Conservation (phyloP, 2,329 filamentous ascomycete genomes). For the Stromatinia cepivora region DNA sequence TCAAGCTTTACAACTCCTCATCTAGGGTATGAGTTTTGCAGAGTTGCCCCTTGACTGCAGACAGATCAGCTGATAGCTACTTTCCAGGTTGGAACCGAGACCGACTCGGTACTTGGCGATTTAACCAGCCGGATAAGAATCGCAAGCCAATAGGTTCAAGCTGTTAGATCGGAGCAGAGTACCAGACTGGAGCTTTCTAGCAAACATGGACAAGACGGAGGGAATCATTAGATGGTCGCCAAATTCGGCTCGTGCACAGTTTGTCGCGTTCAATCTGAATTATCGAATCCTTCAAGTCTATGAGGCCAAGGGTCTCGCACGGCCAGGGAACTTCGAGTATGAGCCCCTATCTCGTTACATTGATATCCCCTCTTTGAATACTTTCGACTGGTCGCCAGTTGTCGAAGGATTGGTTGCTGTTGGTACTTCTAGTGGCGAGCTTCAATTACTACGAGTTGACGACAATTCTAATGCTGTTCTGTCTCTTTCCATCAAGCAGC, state of each 20-base stretch:
- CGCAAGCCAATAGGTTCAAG: background rate
- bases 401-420: constrained; percentile 69
- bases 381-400: constrained; percentile 66
- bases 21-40: background rate
- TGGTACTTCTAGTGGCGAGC: constrained; percentile 72
- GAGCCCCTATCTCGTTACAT: constrained; percentile 58
- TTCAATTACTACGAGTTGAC: constrained; percentile 72
- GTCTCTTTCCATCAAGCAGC: constrained; percentile 71
- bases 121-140: background rate
- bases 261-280: constrained; percentile 65
- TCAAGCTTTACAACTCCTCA: background rate
- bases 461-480: constrained; percentile 65
- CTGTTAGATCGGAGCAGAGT: background rate
- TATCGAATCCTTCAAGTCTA: constrained; percentile 64
- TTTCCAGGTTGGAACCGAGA: background rate
- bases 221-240: constrained; percentile 68
- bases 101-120: background rate
- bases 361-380: constrained; percentile 62
- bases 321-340: constrained; percentile 57
- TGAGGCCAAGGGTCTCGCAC: constrained; percentile 57
- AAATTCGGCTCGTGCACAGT: constrained; percentile 57
- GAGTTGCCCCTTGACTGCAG: background rate
- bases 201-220: constrained; percentile 33
- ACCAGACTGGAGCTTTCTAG: background rate
- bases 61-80: constrained; percentile 13